A percentile compares a stretch with the other conserved stretches of the same genome.
Evolutionary conservation across 163 green algal genomes (phyloP).

Genomic region (Scenedesmus sp.): DNA sequence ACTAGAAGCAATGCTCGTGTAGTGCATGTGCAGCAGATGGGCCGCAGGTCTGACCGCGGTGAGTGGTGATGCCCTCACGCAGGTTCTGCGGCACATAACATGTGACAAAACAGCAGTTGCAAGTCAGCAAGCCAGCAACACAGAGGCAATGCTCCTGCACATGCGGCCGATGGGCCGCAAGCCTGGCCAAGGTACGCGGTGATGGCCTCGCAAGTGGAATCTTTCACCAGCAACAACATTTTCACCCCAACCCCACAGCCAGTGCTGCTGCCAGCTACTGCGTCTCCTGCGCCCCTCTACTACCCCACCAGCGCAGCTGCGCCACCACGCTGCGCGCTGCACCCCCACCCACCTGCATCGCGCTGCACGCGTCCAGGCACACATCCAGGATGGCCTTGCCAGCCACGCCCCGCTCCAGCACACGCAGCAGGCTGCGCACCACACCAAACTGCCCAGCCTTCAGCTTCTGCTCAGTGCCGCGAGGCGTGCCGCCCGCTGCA

Average conservation of each 20-base stretch:
- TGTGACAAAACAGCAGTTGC: neutral
- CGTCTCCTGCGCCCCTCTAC: neutral
- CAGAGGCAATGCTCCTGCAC: too few relatives aligned
- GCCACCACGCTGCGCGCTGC: neutral
- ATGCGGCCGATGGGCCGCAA: too few relatives aligned
- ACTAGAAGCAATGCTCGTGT: constrained; percentile 34
- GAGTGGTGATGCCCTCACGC: neutral
- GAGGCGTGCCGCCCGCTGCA: neutral
- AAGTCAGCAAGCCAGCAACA: too few relatives aligned
- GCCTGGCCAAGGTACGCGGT: too few relatives aligned
- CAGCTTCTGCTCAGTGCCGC: constrained; percentile 70
- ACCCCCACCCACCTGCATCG: constrained; percentile 39
- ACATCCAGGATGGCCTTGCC: constrained; percentile 87
- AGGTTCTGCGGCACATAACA: constrained; percentile 84
- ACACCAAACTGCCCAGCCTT: constrained; percentile 82
- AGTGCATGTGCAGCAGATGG: constrained; percentile 65
- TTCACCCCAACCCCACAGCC: too few relatives aligned
- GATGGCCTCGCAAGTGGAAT: too few relatives aligned
- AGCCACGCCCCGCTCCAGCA: constrained; percentile 77
- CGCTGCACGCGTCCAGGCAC: constrained; percentile 77
- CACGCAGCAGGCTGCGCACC: constrained; percentile 81
- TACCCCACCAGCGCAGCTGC: neutral
- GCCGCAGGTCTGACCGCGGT: too few relatives aligned
- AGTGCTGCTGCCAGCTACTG: neutral
- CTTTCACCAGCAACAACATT: too few relatives aligned